Evolutionary conservation across 1,284 basidiomycete species (phyloP), one percentile per base, ranked within the genome.

Genomic region (Marasmius tenuissimus): DNA sequence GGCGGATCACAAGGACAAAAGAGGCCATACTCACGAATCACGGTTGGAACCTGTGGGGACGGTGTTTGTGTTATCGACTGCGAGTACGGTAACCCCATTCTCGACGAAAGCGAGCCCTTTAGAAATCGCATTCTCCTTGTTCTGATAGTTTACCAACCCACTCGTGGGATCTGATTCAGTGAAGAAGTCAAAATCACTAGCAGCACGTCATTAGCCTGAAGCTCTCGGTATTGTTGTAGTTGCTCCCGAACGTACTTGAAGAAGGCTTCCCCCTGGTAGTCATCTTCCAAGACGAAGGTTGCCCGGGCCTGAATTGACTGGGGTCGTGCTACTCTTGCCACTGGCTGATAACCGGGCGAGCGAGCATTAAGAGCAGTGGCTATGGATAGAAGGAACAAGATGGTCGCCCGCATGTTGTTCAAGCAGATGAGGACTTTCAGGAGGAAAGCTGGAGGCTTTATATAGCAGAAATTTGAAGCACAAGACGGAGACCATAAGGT

Each of bases 161-260:
- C 83, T 73, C 0, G 91, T 92, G 2, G 91, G 91, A 70, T 93
- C 91, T 8, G 72, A 16, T 8, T 65, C 72, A n/a, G 77, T 77
- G 73, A 84, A 89, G 76, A 87, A 91, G 48, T 84, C 70, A 85
- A 85, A 92, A 51, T 80, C 68, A 58, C 88, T 90, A 63, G 20
- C 35, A 45, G 22, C 35, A 54, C 37, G 10, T 27, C 27, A 27
- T 27, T 4, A 54, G 40, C 61, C 40, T 57, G 48, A 35, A 52
- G 37, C 55, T n/a, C 51, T 11, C 18, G 16, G 38, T 45, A 48
- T 27, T 8, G 37, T 48, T 59, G 4, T 63, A 47, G 34, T 42
- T 38, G 18, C 0, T 27, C 10, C 51, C 37, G 57, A 60, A 62
- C 72, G 47, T 63, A 78, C 78, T 76, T 70, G 37, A 80, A 66